Base-by-base conservation (phyloP, 768 basidiomycete species). In the Porphyrellus cyaneotinctus region DNA sequence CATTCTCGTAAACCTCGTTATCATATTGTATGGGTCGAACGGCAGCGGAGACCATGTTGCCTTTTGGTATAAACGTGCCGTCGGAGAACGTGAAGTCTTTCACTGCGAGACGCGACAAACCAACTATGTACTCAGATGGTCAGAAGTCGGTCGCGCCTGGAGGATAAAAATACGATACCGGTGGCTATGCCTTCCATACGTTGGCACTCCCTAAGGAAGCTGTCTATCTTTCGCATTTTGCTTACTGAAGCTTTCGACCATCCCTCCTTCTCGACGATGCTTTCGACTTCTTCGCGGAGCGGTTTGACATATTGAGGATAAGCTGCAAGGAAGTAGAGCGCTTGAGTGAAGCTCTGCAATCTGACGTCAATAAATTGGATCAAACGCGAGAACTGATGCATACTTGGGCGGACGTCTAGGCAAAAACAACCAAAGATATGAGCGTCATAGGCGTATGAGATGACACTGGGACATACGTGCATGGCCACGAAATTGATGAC, bases 161-260 rank as follows among this genome's bases (percentile, higher is more conserved):
- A n/a, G n/a, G n/a, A n/a, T n/a, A n/a, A n/a, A n/a, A n/a, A n/a
- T n/a, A n/a, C n/a, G n/a, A n/a, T n/a, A n/a, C n/a, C n/a, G n/a
- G n/a, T n/a, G n/a, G n/a, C n/a, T n/a, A n/a, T n/a, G n/a, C n/a
- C n/a, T n/a, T n/a, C n/a, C n/a, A 50, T 12, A 6, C 49, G 49
- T 26, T 43, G 41, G 24, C 32, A 35, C 23, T 53, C 47, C 48
- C 65, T 72, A 35, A 77, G 37, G 44, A 78, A 75, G 49, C 72
- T 77, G 47, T 77, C 75, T 8, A 76, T 38, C 51, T 70, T 71
- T 57, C 57, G 67, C 64, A 73, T 65, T 32, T 68, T 66, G 14
- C 30, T 52, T 20, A 74, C 23, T 7, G 61, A 57, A 0, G 37
- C 45, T 43, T 69, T 70, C 2, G 58, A n/a, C n/a, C n/a, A n/a